Base-by-base conservation (phyloP, 2,329 filamentous ascomycete genomes). In the Talaromyces albobiverticillius region DNA sequence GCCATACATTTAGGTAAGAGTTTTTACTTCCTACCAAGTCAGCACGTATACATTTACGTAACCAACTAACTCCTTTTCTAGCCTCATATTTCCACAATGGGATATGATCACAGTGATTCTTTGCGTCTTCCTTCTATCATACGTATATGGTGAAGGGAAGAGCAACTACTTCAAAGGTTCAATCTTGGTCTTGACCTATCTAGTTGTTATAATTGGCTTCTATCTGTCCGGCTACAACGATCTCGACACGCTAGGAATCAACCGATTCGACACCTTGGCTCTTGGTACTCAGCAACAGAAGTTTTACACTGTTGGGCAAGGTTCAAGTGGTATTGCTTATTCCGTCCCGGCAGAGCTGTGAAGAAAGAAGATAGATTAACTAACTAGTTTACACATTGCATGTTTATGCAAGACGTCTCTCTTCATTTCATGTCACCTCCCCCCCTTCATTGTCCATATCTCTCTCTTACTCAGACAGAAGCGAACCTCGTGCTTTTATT, bases 131-230 rank as follows among this genome's bases (percentile, higher is more conserved):
- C 77, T 99, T 54, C 84, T 99, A 61, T 96, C 91, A 65, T 96
- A 97, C 78, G 93, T 99, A 79, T 95, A 97, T 64, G 90, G 93
- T 49, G 94, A 99, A 75, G 94, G 94, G 38, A 99, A 99, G 83
- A 97, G 92, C 78, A 99, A 99, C 73, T 99, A 99, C 74, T 99
- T 99, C 84, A 99, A 99, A 77, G 94, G 94, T 49, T 95, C 90
- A 60, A 96, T 97, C 62, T 79, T 99, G 50, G 85, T 97, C 59
- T 78, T 99, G 48, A 94, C 90, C 31, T 99, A 99, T 70, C 73
- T 97, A 22, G 94, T 97, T 25, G 90, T 99, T 46, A 78, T 96
- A 25, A 83, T 90, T 42, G 94, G 94, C 1, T 99, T 95, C 77
- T 97, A 90, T 74, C 88, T 95, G 56, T 90, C 90, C 50, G 82